phyloP scores from a whole-genome alignment of 2,329 filamentous ascomycete species.

The Thermoascus crustaceus region DNA sequence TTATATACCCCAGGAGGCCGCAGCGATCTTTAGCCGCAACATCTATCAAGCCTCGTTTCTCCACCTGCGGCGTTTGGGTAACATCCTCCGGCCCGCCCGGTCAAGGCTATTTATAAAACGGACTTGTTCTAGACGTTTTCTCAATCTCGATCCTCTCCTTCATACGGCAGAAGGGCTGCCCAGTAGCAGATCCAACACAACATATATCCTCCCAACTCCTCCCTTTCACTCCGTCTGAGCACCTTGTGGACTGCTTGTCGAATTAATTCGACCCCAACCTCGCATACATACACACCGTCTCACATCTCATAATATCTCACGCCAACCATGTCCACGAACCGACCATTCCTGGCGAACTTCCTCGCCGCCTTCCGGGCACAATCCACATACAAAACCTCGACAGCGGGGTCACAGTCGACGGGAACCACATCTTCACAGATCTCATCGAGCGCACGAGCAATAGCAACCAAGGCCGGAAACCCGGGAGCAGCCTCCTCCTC shows the following conservation, averaged over 20 bases:
- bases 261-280: too few relatives aligned
- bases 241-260: too few relatives aligned
- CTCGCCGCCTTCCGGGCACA: slow-evolving; percentile 60
- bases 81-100: slow-evolving; percentile 1
- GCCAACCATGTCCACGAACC: slow-evolving; percentile 53
- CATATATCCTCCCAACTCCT: too few relatives aligned
- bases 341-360: slow-evolving; percentile 60
- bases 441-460: slow-evolving; percentile 37
- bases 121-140: neutral
- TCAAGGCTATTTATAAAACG: too few relatives aligned
- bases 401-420: slow-evolving; percentile 24
- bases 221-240: too few relatives aligned
- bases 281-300: too few relatives aligned
- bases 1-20: neutral
- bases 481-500: slow-evolving; percentile 12
- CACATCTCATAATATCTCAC: slow-evolving; percentile 2
- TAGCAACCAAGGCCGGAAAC: slow-evolving; percentile 39
- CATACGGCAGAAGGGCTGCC: too few relatives aligned
- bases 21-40: neutral
- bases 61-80: neutral
- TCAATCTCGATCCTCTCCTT: neutral
- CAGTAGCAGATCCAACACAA: too few relatives aligned
- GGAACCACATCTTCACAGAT: slow-evolving; percentile 30
- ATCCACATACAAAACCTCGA: slow-evolving; percentile 49
- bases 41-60: neutral